Conservation (phyloP, 345 rosid genomes). For the Populus tremula region DNA sequence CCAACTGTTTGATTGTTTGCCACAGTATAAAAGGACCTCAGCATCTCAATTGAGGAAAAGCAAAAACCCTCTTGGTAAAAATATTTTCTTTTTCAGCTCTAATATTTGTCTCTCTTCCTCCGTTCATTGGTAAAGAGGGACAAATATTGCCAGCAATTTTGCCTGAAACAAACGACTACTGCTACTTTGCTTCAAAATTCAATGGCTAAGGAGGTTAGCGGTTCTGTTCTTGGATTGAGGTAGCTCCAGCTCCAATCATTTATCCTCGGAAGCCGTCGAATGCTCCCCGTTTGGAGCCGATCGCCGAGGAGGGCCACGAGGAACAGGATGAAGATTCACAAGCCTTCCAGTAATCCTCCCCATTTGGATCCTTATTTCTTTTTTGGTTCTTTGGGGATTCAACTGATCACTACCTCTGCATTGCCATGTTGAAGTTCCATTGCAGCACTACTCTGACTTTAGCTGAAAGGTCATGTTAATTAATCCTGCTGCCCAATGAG, state of each 20-base stretch:
- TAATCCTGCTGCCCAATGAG: background rate
- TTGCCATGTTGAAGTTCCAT: background rate
- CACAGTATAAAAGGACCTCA: no score
- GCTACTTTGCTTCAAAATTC: background rate
- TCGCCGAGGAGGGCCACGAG: conserved; percentile 30
- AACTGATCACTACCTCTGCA: background rate
- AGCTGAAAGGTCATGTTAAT: background rate
- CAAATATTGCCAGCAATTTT: background rate
- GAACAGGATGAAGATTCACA: conserved; percentile 18
- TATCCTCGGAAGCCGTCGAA: conserved; percentile 38
- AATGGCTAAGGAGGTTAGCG: conserved; percentile 23
- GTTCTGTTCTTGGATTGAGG: conserved; percentile 34
- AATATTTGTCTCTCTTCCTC: background rate
- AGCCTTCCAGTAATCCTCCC: background rate
- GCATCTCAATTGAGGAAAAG: no score
- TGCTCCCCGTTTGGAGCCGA: conserved; percentile 45
- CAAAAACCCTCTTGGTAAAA: background rate
- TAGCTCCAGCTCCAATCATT: conserved; percentile 46
- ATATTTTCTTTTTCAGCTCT: background rate
- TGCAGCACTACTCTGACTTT: no score
- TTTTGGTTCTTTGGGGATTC: background rate
- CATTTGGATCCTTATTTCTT: background rate
- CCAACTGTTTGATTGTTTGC: background rate
- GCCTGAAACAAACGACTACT: background rate
- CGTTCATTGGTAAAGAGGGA: background rate